A percentile compares a stretch with the other conserved stretches of the same genome.
Evolutionary conservation across 345 rosid genomes (phyloP).

Genomic region (Bretschneidera sinensis): DNA sequence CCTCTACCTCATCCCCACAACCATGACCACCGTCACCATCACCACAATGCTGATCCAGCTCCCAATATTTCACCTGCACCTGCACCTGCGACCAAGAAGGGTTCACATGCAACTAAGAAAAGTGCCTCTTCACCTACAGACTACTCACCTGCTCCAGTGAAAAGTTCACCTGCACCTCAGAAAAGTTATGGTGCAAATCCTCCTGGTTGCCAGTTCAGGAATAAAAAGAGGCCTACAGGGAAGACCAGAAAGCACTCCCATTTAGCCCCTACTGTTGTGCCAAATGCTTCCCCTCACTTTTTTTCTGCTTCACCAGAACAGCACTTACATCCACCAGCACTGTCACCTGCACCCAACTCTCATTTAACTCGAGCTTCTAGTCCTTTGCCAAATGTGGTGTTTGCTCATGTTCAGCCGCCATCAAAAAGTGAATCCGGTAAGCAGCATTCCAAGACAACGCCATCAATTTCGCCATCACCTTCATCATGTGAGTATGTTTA

Average conservation of each 20-base stretch:
- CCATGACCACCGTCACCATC: slow-evolving; percentile 39
- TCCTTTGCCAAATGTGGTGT: slow-evolving; percentile 58
- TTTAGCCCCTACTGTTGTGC: slow-evolving; percentile 38
- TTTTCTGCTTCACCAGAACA: slow-evolving; percentile 28
- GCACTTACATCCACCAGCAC: too few relatives aligned
- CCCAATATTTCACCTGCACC: slow-evolving; percentile 47
- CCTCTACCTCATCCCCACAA: slow-evolving; percentile 39
- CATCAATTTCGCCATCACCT: slow-evolving; percentile 42
- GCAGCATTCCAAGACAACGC: slow-evolving; percentile 20
- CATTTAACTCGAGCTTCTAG: slow-evolving; percentile 42
- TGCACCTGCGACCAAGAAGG: slow-evolving; percentile 21
- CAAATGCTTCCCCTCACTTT: slow-evolving; percentile 33
- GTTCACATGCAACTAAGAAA: slow-evolving; percentile 24
- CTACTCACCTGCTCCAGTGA: slow-evolving; percentile 34
- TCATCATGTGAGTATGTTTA: slow-evolving; percentile 55
- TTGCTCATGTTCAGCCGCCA: slow-evolving; percentile 56
- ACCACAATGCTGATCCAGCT: slow-evolving; percentile 28
- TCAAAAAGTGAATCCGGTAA: slow-evolving; percentile 34
- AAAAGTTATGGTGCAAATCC: too few relatives aligned
- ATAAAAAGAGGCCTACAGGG: slow-evolving; percentile 32
- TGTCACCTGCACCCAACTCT: slow-evolving; percentile 25
- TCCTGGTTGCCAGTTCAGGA: slow-evolving; percentile 49
- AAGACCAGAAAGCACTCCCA: slow-evolving; percentile 32
- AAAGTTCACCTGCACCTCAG: slow-evolving; percentile 38
- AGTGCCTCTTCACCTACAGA: slow-evolving; percentile 28